Percentiles rank a stretch among this genome's conserved stretches.
These are phyloP conservation scores for Solanum lignicaule DNA, from an alignment of 257 asterid genomes.

Conservation along the genomic window DNA sequence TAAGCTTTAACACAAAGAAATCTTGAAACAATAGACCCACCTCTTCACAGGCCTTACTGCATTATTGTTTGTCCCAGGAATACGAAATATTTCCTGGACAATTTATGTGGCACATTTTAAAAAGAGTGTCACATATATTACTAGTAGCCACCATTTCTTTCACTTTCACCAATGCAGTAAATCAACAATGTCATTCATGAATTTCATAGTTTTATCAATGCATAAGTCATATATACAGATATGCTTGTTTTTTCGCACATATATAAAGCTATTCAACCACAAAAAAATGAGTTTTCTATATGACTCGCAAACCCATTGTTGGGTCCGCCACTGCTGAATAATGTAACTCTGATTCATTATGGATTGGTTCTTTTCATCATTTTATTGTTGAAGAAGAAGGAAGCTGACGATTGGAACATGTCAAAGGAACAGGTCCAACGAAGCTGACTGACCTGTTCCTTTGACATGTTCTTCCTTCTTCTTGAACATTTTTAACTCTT, in stretches of 20 bases:
- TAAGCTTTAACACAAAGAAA: conserved; percentile 26
- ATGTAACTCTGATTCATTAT: not conserved
- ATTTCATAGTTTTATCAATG: not conserved
- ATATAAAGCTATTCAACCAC: too few relatives aligned
- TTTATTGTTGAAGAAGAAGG: not conserved
- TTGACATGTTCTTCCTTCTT: too few relatives aligned
- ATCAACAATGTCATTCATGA: not conserved
- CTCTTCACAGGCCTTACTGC: not conserved
- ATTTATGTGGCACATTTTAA: not conserved
- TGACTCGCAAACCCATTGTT: too few relatives aligned
- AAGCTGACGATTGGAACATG: too few relatives aligned
- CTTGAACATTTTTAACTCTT: not conserved
- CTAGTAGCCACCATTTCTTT: not conserved
- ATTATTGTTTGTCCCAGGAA: conserved; percentile 12
- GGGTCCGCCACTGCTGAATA: too few relatives aligned
- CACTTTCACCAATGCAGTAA: not conserved
- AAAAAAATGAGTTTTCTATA: too few relatives aligned
- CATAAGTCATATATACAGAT: not conserved
- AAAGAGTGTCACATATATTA: not conserved
- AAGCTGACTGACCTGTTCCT: too few relatives aligned
- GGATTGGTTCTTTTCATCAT: not conserved
- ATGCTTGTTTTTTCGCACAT: too few relatives aligned
- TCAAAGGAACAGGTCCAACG: too few relatives aligned
- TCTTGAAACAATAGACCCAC: conserved; percentile 17
- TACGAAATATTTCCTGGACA: not conserved